phyloP scores from a whole-genome alignment of 805 yeast species.

The Grigorovia yakushimaensis region DNA sequence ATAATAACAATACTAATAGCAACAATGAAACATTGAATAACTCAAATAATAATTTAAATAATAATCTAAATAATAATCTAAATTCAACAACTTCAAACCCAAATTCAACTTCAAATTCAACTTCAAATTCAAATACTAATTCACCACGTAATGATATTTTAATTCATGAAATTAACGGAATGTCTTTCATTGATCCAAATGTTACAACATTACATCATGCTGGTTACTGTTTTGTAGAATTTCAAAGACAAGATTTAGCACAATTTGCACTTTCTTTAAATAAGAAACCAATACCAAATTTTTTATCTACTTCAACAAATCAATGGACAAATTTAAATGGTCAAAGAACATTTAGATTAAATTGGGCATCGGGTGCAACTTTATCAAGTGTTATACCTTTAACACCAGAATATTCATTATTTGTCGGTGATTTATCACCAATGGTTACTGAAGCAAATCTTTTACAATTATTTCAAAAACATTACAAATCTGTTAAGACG shows the following conservation, averaged over 20 bases:
- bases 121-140: neutral
- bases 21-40: neutral
- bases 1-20: neutral
- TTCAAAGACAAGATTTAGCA: conserved; percentile 58
- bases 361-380: conserved; percentile 83
- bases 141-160: neutral
- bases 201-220: conserved; percentile 33
- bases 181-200: conserved; percentile 26
- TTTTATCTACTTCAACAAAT: conserved; percentile 15
- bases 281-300: conserved; percentile 54
- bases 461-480: conserved; percentile 58
- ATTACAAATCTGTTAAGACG: conserved; percentile 58
- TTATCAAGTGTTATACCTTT: conserved; percentile 59
- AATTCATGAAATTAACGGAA: conserved; percentile 20
- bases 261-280: conserved; percentile 57
- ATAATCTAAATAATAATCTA: too few species aligned
- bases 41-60: neutral
- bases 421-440: conserved; percentile 77
- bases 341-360: conserved; percentile 58
- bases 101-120: neutral
- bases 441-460: conserved; percentile 73
- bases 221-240: conserved; percentile 76
- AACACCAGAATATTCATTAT: conserved; percentile 65
- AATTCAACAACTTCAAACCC: neutral
- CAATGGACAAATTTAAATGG: conserved; percentile 27